Conservation (phyloP, 2,329 filamentous ascomycete species). For the Aspergillus cejpii region DNA sequence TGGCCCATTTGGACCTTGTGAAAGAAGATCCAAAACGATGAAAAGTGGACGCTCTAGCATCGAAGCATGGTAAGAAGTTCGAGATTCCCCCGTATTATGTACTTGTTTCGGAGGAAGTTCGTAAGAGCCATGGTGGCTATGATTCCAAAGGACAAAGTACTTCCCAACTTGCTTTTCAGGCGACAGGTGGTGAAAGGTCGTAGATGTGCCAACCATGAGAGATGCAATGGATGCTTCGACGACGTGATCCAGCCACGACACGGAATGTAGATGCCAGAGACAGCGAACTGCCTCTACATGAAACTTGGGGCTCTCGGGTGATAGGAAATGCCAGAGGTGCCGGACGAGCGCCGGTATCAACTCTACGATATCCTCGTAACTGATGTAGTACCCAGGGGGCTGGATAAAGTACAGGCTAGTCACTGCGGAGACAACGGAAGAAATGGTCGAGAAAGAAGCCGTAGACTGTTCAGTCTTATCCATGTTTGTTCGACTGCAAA, state of each 20-base stretch:
- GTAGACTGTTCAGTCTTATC: conserved; percentile 22
- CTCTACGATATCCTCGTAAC: conserved; percentile 47
- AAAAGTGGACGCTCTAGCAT: conserved; percentile 78
- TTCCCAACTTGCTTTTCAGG: conserved; percentile 33
- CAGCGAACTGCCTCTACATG: conserved; percentile 87
- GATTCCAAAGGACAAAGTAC: conserved; percentile 41
- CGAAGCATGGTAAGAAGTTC: conserved; percentile 40
- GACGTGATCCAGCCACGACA: conserved; percentile 61
- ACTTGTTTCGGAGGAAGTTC: conserved; percentile 32
- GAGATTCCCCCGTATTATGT: conserved; percentile 24
- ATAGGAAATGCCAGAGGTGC: conserved; percentile 72
- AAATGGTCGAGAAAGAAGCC: conserved; percentile 32
- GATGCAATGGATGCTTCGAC: conserved; percentile 72
- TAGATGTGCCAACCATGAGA: conserved; percentile 54
- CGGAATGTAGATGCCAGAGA: conserved; percentile 76
- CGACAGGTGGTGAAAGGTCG: conserved; percentile 24
- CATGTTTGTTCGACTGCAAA: conserved; percentile 23
- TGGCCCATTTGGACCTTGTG: conserved; percentile 64
- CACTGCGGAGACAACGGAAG: conserved; percentile 46
- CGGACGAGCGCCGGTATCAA: conserved; percentile 63
- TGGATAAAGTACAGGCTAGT: conserved; percentile 36
- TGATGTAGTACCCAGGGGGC: conserved; percentile 31
- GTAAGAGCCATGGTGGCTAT: conserved; percentile 37
- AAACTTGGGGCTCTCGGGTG: conserved; percentile 78
- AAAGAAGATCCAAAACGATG: conserved; percentile 69